A percentile compares a stretch with the other conserved stretches of the same genome.
Conservation (phyloP, 192 early-diverging fungal genomes). For the Chytriomyces sp. region DNA sequence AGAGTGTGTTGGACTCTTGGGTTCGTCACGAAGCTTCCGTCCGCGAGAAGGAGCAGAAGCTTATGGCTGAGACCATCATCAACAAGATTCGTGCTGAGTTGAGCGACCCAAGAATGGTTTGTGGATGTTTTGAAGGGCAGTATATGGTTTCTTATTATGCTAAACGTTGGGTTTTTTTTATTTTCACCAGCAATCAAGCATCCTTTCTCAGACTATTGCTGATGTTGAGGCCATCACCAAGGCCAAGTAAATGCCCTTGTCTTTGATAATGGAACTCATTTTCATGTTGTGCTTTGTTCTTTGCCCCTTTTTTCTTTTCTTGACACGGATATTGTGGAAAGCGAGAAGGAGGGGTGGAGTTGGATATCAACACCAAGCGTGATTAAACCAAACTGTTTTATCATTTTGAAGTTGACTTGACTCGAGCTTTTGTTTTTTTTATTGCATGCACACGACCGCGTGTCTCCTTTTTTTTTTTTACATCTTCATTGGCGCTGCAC, state of each 20-base stretch:
- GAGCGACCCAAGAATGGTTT: conserved; percentile 68
- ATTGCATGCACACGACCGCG: neutral
- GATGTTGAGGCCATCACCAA: conserved; percentile 53
- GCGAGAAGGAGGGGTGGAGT: neutral
- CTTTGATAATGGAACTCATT: too few relatives aligned
- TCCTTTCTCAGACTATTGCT: conserved; percentile 63
- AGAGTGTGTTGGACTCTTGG: conserved; percentile 92
- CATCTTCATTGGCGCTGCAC: neutral
- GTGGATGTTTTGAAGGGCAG: neutral
- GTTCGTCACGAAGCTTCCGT: conserved; percentile 93
- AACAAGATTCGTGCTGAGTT: conserved; percentile 75
- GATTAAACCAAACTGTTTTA: neutral
- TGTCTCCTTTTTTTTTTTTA: conserved; percentile 6
- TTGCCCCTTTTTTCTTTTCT: too few relatives aligned
- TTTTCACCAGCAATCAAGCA: conserved; percentile 54
- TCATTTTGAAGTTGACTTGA: neutral
- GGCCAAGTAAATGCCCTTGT: conserved; percentile 14
- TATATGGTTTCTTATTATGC: neutral
- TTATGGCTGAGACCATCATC: conserved; percentile 83
- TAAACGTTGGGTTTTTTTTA: conserved; percentile 8
- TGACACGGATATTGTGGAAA: neutral
- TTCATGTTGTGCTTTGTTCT: too few relatives aligned
- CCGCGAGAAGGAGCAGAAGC: conserved; percentile 92
- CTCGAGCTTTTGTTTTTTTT: neutral
- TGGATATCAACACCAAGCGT: neutral